phyloP scores from a whole-genome alignment of 2,329 filamentous ascomycete genomes.

The Neurospora sp. region DNA sequence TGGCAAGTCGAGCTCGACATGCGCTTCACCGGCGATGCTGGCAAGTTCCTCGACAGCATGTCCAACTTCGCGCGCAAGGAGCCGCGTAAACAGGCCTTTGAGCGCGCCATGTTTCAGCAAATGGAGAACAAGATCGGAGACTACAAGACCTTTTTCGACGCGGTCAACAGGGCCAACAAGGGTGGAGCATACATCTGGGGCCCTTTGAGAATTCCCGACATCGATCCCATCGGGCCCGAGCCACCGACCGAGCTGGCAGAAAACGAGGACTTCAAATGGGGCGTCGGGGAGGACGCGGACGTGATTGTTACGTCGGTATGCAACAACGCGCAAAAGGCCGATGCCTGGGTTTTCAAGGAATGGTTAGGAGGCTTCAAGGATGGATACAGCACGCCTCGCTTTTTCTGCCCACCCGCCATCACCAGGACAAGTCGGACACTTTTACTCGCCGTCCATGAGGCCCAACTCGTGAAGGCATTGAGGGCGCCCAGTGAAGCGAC shows the following conservation, averaged over 20 bases:
- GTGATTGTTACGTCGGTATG: slow-evolving; percentile 22
- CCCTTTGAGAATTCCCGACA: slow-evolving; percentile 20
- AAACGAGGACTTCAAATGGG: slow-evolving; percentile 22
- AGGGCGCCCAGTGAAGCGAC: slow-evolving; percentile 26
- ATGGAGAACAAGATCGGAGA: slow-evolving; percentile 40
- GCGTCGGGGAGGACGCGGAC: slow-evolving; percentile 26
- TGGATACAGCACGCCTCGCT: slow-evolving; percentile 21
- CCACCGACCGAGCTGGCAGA: slow-evolving; percentile 17
- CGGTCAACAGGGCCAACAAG: slow-evolving; percentile 18
- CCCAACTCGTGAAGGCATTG: slow-evolving; percentile 22
- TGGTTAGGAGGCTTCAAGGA: slow-evolving; percentile 22
- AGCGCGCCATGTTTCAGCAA: slow-evolving; percentile 47
- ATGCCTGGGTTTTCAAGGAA: slow-evolving; percentile 23
- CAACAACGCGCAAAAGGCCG: slow-evolving; percentile 18
- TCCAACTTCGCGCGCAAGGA: slow-evolving; percentile 37
- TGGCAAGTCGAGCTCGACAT: slow-evolving; percentile 38
- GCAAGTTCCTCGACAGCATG: slow-evolving; percentile 21
- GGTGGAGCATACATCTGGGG: slow-evolving; percentile 23
- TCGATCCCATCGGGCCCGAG: slow-evolving; percentile 22
- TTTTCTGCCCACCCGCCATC: slow-evolving; percentile 28
- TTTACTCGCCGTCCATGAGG: slow-evolving; percentile 24
- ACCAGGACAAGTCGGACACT: slow-evolving; percentile 23
- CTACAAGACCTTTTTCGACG: slow-evolving; percentile 32
- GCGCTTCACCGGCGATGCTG: slow-evolving; percentile 24
- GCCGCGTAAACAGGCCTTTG: slow-evolving; percentile 49